Evolutionary conservation across 345 rosid species (phyloP), one percentile per base, ranked within the genome.

Genomic region (Zanthoxylum bungeanum): DNA sequence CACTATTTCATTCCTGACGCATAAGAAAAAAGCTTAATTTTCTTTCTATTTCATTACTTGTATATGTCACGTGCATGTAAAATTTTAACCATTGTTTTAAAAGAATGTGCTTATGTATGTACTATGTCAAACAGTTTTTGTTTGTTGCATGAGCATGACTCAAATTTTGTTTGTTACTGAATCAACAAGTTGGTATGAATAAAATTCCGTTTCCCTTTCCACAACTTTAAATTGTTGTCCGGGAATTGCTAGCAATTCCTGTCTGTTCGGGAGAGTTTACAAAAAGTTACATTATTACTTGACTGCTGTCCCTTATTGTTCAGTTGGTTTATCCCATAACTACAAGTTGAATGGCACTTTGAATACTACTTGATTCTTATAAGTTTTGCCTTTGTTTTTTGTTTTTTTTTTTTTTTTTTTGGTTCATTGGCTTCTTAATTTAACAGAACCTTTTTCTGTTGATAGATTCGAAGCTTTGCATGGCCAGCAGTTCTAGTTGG

Each of bases 401-500:
- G n/a, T n/a, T n/a, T n/a, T n/a, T n/a, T n/a, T n/a, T n/a, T n/a
- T n/a, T n/a, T n/a, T n/a, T n/a, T n/a, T n/a, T n/a, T 60, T 60
- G 7, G 6, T 69, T 37, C 22, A 12, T 56, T 49, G 62, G 58
- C 58, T 34, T 49, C 60, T 62, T 49, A 52, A 53, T 68, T 28
- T 74, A 67, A 73, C 72, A 28, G n/a, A 59, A 53, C 22, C 47
- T 73, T 73, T 51, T 57, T 75, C 58, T 78, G 9, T 69, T 75
- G 40, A n/a, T n/a, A 42, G 72, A 63, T 36, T 36, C 25, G 2
- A 77, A 91, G 91, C 58, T 81, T 86, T 60, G 97, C 97, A 27
- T 92, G 97, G 97, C 98, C 98, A 22, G 92, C 95, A 50, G 69
- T 88, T 78, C 93, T 94, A 66, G 91, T 90, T 70, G 98, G 98